A percentile compares a stretch with the other conserved stretches of the same genome.
These are phyloP conservation scores for Neonectria punicea DNA, from an alignment of 2,329 filamentous ascomycete genomes.

Conservation along the genomic window DNA sequence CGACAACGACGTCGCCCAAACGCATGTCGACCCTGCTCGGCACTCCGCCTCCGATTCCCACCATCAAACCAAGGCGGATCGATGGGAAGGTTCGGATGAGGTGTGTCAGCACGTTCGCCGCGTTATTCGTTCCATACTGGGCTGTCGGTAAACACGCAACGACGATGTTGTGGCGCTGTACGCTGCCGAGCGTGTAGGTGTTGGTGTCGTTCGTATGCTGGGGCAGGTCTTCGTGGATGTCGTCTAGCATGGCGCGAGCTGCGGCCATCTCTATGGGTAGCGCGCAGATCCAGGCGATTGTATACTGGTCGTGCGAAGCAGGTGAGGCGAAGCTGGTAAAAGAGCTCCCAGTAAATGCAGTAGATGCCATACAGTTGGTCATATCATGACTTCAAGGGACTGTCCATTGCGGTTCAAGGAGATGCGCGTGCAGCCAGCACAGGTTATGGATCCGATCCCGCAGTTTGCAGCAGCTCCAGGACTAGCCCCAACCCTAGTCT, in stretches of 20 bases:
- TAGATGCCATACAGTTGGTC: too few relatives aligned
- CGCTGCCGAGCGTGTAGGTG: constrained; percentile 21
- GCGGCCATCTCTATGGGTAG: constrained; percentile 29
- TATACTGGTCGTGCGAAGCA: too few relatives aligned
- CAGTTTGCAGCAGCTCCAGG: too few relatives aligned
- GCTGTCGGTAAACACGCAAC: constrained; percentile 14
- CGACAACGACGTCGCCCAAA: constrained; percentile 42
- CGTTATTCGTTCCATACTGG: constrained; percentile 24
- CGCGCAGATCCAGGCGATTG: constrained; percentile 31
- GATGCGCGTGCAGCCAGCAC: too few relatives aligned
- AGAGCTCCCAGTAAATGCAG: too few relatives aligned
- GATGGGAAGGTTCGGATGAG: constrained; percentile 54
- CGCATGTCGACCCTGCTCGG: constrained; percentile 33
- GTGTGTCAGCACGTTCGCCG: constrained; percentile 36
- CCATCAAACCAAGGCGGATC: constrained; percentile 28
- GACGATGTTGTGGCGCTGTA: constrained; percentile 22
- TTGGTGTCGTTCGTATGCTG: constrained; percentile 18
- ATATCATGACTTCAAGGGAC: too few relatives aligned
- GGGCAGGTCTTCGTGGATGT: constrained; percentile 2
- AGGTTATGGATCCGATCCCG: too few relatives aligned
- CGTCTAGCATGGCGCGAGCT: constrained; percentile 26
- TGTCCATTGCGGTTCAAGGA: too few relatives aligned
- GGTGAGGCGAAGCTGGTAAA: too few relatives aligned
- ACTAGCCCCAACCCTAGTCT: too few relatives aligned
- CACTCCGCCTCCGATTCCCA: constrained; percentile 38